These are phyloP conservation scores for Dillenia turbinata DNA, from an alignment of 164 flowering plant species.

Conservation along the genomic window DNA sequence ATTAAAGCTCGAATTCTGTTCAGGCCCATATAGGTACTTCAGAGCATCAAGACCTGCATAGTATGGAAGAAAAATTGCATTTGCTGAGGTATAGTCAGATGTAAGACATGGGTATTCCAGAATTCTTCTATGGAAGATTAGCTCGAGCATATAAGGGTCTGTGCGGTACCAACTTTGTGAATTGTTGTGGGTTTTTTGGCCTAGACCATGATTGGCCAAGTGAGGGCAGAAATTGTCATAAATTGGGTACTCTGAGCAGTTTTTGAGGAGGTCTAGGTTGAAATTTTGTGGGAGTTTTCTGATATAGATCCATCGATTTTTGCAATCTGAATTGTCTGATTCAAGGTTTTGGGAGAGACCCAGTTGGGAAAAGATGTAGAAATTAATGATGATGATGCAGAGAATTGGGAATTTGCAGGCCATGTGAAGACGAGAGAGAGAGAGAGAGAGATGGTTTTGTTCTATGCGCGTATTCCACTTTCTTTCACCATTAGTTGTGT, in stretches of 20 bases:
- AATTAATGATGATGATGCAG: too few species aligned
- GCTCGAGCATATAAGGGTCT: slow-evolving; percentile 71
- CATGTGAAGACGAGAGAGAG: too few species aligned
- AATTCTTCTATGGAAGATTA: slow-evolving; percentile 82
- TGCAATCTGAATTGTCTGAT: slow-evolving; percentile 32
- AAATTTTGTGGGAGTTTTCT: slow-evolving; percentile 71
- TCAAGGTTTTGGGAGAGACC: slow-evolving; percentile 2
- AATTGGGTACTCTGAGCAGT: slow-evolving; percentile 70
- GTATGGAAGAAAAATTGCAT: slow-evolving; percentile 83
- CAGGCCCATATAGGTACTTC: slow-evolving; percentile 72
- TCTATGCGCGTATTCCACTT: too few species aligned
- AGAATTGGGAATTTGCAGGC: too few species aligned
- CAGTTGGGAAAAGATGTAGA: too few species aligned
- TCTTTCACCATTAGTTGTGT: too few species aligned
- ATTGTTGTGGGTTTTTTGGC: slow-evolving; percentile 76
- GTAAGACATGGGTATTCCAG: slow-evolving; percentile 90
- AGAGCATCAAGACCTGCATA: slow-evolving; percentile 67
- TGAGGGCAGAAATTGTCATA: slow-evolving; percentile 65
- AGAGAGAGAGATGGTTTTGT: too few species aligned
- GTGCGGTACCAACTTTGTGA: slow-evolving; percentile 94
- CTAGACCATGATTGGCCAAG: slow-evolving; percentile 85
- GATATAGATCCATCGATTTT: slow-evolving; percentile 64
- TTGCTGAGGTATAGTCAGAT: slow-evolving; percentile 50
- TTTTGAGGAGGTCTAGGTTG: slow-evolving; percentile 73
- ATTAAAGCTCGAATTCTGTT: slow-evolving; percentile 40